Percentiles rank a stretch among this genome's conserved stretches.
phyloP scores from a whole-genome alignment of 164 flowering plant genomes.

The Tetrastigma voinierianum region DNA sequence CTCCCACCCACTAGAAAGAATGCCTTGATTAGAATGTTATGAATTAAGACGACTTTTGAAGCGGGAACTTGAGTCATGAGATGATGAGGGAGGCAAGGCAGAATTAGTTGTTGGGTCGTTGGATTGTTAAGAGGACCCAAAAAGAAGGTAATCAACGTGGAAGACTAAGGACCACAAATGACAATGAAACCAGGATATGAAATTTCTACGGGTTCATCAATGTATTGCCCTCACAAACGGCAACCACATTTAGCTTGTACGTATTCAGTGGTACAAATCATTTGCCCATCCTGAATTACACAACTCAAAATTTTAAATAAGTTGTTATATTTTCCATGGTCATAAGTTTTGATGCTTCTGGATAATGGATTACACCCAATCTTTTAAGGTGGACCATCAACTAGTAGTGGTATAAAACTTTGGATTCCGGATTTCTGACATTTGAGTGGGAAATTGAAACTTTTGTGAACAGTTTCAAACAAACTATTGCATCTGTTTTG shows the following conservation, averaged over 20 bases:
- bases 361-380: no score
- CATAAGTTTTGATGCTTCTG: no score
- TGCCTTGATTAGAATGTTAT: no score
- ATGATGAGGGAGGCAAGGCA: neutral
- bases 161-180: neutral
- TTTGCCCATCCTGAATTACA: no score
- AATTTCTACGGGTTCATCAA: neutral
- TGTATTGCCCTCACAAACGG: neutral
- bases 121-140: neutral
- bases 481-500: neutral
- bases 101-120: neutral
- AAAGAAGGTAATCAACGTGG: neutral
- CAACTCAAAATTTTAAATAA: no score
- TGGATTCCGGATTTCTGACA: no score
- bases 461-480: neutral
- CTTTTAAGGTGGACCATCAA: no score
- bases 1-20: neutral
- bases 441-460: neutral
- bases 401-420: no score
- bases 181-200: neutral
- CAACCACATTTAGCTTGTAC: neutral
- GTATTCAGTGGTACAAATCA: no score
- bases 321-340: no score
- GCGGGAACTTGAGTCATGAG: neutral
- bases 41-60: neutral